Conservation (phyloP, 805 yeast species). For the Candida krabiensis region DNA sequence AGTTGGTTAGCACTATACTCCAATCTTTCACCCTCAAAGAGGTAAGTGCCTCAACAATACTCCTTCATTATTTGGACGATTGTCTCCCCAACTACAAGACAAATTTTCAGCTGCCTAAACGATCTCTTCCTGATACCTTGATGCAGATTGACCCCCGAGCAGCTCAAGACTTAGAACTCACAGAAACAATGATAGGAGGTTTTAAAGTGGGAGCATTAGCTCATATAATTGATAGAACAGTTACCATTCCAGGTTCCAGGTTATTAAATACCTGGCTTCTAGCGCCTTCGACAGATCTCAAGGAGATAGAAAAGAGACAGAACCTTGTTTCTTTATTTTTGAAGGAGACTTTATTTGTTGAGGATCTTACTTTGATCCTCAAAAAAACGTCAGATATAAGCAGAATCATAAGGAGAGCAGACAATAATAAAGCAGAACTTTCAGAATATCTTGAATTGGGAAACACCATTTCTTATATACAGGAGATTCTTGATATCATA, state of each 20-base stretch:
- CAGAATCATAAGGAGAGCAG: conserved; percentile 57
- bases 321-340: conserved; percentile 46
- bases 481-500: conserved; percentile 29
- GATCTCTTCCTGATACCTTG: conserved; percentile 48
- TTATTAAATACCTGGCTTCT: conserved; percentile 79
- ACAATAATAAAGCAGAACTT: conserved; percentile 37
- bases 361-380: conserved; percentile 36
- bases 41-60: conserved; percentile 57
- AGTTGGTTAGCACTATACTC: conserved; percentile 25
- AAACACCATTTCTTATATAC: conserved; percentile 24
- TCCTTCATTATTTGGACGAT: conserved; percentile 67
- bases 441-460: conserved; percentile 32
- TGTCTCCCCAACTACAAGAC: conserved; percentile 70
- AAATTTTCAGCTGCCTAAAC: conserved; percentile 65
- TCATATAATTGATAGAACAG: conserved; percentile 69
- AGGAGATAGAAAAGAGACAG: conserved; percentile 58
- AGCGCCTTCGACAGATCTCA: conserved; percentile 66
- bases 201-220: conserved; percentile 68
- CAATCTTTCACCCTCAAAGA: conserved; percentile 45
- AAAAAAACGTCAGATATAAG: conserved; percentile 55
- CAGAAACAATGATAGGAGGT: conserved; percentile 55
- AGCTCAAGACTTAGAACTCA: conserved; percentile 71
- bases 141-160: conserved; percentile 84
- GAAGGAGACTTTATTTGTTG: conserved; percentile 29
- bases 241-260: conserved; percentile 80